Conservation (phyloP, 1,284 basidiomycete genomes). For the Coriolopsis trogii region DNA sequence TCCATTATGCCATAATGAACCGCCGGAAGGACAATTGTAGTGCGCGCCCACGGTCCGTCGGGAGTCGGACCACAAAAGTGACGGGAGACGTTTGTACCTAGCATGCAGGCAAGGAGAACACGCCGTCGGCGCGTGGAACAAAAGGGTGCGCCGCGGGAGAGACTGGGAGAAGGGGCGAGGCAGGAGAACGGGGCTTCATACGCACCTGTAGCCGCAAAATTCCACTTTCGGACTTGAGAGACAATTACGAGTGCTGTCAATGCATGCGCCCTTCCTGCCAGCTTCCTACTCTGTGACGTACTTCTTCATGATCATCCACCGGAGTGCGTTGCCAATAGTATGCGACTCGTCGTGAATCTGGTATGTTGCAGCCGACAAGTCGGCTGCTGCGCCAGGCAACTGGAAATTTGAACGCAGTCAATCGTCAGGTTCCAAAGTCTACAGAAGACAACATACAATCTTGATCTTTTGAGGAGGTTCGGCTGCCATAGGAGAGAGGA, state of each 20-base stretch:
- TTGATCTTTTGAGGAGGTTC: constrained; percentile 56
- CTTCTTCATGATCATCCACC: constrained; percentile 99
- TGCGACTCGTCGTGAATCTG: constrained; percentile 94
- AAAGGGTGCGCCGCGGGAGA: constrained; percentile 3
- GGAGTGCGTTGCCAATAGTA: constrained; percentile 91
- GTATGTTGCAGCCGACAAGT: constrained; percentile 91
- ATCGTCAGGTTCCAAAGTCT: not conserved
- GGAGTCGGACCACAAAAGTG: constrained; percentile 3
- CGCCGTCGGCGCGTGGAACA: not conserved
- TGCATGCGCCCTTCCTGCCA: constrained; percentile 1
- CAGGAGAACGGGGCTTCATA: constrained; percentile 1
- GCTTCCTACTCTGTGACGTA: constrained; percentile 42
- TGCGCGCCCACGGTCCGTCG: not conserved
- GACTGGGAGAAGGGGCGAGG: not conserved
- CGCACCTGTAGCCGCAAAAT: constrained; percentile 95
- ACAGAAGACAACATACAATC: constrained; percentile 45
- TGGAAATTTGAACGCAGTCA: constrained; percentile 33
- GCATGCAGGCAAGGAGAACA: not conserved
- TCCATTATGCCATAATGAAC: not conserved
- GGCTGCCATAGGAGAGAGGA: constrained; percentile 39
- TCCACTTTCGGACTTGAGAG: constrained; percentile 92
- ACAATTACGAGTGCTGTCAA: constrained; percentile 9
- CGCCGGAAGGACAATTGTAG: constrained; percentile 3
- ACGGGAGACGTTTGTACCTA: not conserved
- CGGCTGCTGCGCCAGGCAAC: constrained; percentile 79